Percentiles rank a stretch among this genome's conserved stretches.
phyloP scores from a whole-genome alignment of 2,329 filamentous ascomycete species.

The Cladophialophora carrionii region DNA sequence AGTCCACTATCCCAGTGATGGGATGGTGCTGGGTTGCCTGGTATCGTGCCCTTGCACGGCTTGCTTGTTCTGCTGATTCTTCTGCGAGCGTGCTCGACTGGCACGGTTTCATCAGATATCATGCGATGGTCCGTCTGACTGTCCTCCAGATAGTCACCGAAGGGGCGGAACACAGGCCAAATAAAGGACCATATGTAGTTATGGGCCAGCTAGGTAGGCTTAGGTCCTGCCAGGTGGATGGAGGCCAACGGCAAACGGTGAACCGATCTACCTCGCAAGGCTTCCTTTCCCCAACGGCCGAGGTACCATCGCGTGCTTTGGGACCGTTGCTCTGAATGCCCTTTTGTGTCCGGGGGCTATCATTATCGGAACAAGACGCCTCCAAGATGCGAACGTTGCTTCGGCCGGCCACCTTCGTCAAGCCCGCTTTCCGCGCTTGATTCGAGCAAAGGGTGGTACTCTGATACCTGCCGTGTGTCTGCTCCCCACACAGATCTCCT shows the following conservation, averaged over 20 bases:
- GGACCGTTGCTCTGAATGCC: conserved; percentile 2
- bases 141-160: neutral
- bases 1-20: neutral
- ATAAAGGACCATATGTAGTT: neutral
- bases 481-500: conserved; percentile 13
- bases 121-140: neutral
- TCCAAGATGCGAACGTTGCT: neutral
- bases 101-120: neutral
- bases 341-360: conserved; percentile 11
- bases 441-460: neutral
- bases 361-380: neutral
- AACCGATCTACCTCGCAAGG: no score
- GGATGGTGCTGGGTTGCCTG: neutral
- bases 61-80: conserved; percentile 2
- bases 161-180: neutral
- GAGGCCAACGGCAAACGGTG: neutral
- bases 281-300: neutral
- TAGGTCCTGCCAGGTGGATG: neutral
- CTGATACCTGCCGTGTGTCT: neutral
- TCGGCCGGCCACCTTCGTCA: neutral
- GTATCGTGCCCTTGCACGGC: neutral
- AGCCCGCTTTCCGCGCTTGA: conserved; percentile 2
- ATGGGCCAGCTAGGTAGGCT: neutral
- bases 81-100: neutral
- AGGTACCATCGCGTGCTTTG: conserved; percentile 21